Percentiles rank a stretch among this genome's conserved stretches.
These are phyloP conservation scores for Sporothrix luriei DNA, from an alignment of 2,329 filamentous ascomycete genomes.

Conservation along the genomic window DNA sequence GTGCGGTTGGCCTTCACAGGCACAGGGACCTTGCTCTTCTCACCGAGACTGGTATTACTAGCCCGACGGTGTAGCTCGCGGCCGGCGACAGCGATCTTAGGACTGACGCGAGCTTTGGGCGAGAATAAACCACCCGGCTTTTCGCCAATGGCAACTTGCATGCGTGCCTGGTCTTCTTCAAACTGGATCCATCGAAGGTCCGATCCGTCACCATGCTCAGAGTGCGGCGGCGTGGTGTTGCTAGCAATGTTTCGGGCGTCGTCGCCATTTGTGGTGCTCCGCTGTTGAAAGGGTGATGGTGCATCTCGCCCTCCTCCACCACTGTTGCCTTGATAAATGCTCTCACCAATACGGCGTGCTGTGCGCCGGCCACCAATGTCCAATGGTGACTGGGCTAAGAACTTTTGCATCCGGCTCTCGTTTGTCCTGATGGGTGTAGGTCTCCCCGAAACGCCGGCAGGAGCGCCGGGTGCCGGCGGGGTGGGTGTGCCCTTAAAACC, in stretches of 20 bases:
- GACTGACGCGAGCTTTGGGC: slow-evolving; percentile 41
- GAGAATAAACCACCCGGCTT: slow-evolving; percentile 43
- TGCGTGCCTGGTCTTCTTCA: slow-evolving; percentile 38
- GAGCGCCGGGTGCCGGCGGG: neutral
- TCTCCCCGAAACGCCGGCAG: neutral
- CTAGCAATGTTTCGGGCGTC: slow-evolving; percentile 34
- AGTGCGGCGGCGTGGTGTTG: slow-evolving; percentile 30
- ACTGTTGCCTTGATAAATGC: neutral
- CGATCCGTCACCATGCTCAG: slow-evolving; percentile 1
- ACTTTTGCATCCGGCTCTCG: slow-evolving; percentile 36
- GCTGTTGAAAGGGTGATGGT: neutral
- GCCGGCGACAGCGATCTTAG: slow-evolving; percentile 46
- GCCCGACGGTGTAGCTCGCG: slow-evolving; percentile 43
- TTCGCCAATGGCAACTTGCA: slow-evolving; percentile 38
- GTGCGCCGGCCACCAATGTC: slow-evolving; percentile 36
- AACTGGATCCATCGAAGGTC: slow-evolving; percentile 40
- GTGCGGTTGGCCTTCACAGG: slow-evolving; percentile 27
- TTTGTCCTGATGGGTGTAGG: slow-evolving; percentile 26
- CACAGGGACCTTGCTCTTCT: slow-evolving; percentile 33
- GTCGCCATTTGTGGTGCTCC: neutral
- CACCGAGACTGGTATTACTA: slow-evolving; percentile 43
- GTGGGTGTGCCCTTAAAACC: slow-evolving; percentile 34
- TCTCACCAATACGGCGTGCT: slow-evolving; percentile 34
- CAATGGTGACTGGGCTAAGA: slow-evolving; percentile 38
- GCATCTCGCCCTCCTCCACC: slow-evolving; percentile 2